phyloP scores from a whole-genome alignment of 176 grass and related monocot genomes.

The Oryza rufipogon region DNA sequence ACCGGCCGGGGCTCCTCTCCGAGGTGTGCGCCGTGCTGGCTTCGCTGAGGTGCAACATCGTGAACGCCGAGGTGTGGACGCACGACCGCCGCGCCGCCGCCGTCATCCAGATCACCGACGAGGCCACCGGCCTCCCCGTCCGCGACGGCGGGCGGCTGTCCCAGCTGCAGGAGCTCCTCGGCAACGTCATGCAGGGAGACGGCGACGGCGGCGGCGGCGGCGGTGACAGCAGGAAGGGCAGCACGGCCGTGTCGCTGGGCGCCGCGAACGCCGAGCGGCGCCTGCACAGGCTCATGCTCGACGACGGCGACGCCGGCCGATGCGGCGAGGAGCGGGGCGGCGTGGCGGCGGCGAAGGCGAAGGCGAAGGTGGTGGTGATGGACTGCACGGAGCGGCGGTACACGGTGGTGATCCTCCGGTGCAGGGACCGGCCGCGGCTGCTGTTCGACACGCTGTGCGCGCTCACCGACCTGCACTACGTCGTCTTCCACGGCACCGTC shows the following conservation, averaged over 20 bases:
- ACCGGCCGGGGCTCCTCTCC: conserved; percentile 64
- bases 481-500: conserved; percentile 75
- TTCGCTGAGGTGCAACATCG: conserved; percentile 56
- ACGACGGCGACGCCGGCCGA: conserved; percentile 21
- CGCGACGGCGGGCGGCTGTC: conserved; percentile 36
- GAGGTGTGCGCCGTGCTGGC: conserved; percentile 64
- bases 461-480: conserved; percentile 64
- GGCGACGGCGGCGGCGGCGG: not conserved
- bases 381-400: conserved; percentile 63
- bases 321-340: not conserved
- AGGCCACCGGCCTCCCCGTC: conserved; percentile 37
- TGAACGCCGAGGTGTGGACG: conserved; percentile 63
- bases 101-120: conserved; percentile 58
- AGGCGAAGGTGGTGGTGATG: conserved; percentile 31
- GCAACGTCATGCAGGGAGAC: conserved; percentile 52
- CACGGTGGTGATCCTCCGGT: conserved; percentile 62
- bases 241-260: conserved; percentile 29
- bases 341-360: not conserved
- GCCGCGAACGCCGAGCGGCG: conserved; percentile 50
- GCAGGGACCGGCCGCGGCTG: conserved; percentile 59
- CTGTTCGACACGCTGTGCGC: conserved; percentile 75
- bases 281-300: conserved; percentile 62
- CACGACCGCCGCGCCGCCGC: conserved; percentile 58
- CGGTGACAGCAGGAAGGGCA: not conserved
- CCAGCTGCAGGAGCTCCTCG: conserved; percentile 45